Evolutionary conservation across 495 filamentous ascomycete genomes (phyloP), one percentile per base, ranked within the genome.

Genomic region (Mycothermus thermophilus): DNA sequence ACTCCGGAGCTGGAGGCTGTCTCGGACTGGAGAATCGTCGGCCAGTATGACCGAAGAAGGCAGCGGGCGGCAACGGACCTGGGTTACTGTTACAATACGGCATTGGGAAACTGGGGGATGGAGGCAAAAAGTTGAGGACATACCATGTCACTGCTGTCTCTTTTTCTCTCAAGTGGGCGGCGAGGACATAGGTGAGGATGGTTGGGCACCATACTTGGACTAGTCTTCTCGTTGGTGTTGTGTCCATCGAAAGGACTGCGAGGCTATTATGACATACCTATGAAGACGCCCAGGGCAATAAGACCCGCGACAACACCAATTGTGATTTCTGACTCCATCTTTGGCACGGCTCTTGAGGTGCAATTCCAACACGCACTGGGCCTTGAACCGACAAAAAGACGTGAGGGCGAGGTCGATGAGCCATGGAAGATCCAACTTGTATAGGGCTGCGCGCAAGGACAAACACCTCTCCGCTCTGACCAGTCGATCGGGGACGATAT

Each of bases 121-220:
- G 17, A 16, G 3, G 27, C 18, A 8, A 26, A 19, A 5, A 38
- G 8, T 9, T 11, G 21, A 9, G 3, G 5, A 26, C 32, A 16
- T 11, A 38, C 35, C 27, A 38, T 38, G 35, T 16, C 24, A 27
- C 35, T 4, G 35, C 35, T 3, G 35, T 38, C 27, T 38, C 35
- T 14, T 38, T 19, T n/a, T 38, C 35, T 13, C 35, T 27, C 13
- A 38, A 20, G 4, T 22, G 2, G 11, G 23, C 25, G n/a, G 35
- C 35, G 17, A 38, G 27, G 14, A 38, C 2, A 16, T 30, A 37
- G 12, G 35, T 28, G 18, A 37, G 16, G 17, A 25, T 14, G 8
- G 35, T 38, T 17, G 35, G 35, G 12, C 24, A 18, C 35, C 35
- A 31, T 8, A 31, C 11, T 31, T 38, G 35, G 8, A 26, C 35